Evolutionary conservation across 352 stramenopile species (phyloP).

Genomic region (Paralagenidium karlingii): DNA sequence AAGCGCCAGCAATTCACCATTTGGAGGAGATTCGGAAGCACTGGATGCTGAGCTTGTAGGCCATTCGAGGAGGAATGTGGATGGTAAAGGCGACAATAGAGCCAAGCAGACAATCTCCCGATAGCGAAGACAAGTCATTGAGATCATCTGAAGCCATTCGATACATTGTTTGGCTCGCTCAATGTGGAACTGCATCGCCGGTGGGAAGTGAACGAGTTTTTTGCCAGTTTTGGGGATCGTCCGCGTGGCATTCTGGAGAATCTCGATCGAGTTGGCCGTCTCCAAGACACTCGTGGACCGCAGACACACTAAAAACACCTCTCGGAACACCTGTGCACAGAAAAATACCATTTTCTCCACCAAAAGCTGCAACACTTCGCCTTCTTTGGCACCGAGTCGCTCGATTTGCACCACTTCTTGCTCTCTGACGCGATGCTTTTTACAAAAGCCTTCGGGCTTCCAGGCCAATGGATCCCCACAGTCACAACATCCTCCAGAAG

Average conservation of each 20-base stretch:
- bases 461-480: conserved; percentile 70
- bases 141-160: conserved; percentile 51
- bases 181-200: conserved; percentile 31
- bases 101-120: conserved; percentile 36
- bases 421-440: conserved; percentile 24
- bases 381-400: conserved; percentile 22
- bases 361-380: conserved; percentile 23
- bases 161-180: conserved; percentile 45
- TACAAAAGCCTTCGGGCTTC: conserved; percentile 68
- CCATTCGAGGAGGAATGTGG: conserved; percentile 24
- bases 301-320: conserved; percentile 40
- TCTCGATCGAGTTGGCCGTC: too few relatives aligned
- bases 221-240: conserved; percentile 30
- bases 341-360: conserved; percentile 31
- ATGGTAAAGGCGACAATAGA: conserved; percentile 48
- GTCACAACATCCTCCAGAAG: conserved; percentile 69
- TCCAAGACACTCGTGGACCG: conserved; percentile 9
- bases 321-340: conserved; percentile 38
- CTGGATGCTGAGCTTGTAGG: neutral
- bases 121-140: conserved; percentile 60
- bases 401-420: conserved; percentile 5
- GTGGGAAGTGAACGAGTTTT: conserved; percentile 20
- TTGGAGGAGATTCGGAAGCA: too few relatives aligned
- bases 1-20: conserved; percentile 19
- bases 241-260: too few relatives aligned